These are phyloP conservation scores for Coemansia sp. DNA, from an alignment of 192 early-diverging fungal species.

Conservation along the genomic window DNA sequence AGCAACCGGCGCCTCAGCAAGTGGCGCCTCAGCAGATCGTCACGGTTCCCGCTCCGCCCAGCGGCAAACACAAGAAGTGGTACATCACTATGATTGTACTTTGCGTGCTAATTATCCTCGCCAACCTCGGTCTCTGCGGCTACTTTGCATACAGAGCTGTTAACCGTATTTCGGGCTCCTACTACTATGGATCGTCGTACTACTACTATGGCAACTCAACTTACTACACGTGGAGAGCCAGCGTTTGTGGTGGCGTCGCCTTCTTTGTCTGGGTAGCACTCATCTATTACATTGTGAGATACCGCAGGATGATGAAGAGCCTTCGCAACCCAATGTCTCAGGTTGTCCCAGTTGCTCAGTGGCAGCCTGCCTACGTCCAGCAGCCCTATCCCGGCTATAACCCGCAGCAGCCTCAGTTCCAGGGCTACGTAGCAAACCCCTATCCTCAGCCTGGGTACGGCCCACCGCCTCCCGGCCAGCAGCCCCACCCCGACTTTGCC, in stretches of 20 bases:
- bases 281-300: not conserved
- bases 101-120: not conserved
- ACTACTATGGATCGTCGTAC: not conserved
- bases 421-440: not conserved
- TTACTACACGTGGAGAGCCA: not conserved
- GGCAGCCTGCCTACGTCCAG: not conserved
- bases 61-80: not conserved
- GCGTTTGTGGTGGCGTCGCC: not conserved
- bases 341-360: not conserved
- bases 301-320: not conserved
- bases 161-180: not conserved
- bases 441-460: conserved; percentile 1
- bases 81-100: not conserved
- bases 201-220: not conserved
- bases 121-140: not conserved
- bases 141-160: not conserved
- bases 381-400: not conserved
- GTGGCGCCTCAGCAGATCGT: not conserved
- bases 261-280: not conserved
- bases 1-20: not conserved
- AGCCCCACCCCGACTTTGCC: not conserved
- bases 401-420: not conserved
- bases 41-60: not conserved
- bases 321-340: not conserved
- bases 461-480: not conserved